phyloP scores from a whole-genome alignment of 2,329 filamentous ascomycete genomes.

The Colletotrichum agaves region DNA sequence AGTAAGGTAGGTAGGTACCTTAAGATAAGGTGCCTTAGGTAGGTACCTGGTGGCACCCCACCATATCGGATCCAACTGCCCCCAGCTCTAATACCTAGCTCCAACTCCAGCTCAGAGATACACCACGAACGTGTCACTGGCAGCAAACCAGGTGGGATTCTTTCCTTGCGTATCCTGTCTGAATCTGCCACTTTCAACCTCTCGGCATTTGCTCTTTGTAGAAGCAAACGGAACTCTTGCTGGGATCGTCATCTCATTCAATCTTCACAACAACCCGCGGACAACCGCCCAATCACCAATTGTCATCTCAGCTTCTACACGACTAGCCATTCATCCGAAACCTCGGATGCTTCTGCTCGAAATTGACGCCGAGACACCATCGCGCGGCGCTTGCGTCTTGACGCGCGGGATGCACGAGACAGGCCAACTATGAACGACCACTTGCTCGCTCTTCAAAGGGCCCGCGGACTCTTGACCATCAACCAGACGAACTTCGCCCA shows the following conservation, averaged over 20 bases:
- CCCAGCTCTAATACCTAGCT: background rate
- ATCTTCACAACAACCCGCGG: background rate
- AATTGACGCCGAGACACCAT: conserved; percentile 26
- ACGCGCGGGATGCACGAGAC: conserved; percentile 25
- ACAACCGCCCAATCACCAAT: background rate
- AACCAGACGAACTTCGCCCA: background rate
- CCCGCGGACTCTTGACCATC: background rate
- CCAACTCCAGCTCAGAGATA: background rate
- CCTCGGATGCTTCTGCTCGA: background rate
- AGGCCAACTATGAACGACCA: conserved; percentile 9
- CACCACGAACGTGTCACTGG: conserved; percentile 22
- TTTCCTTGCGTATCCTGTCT: background rate
- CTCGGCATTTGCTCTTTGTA: conserved; percentile 26
- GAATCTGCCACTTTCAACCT: conserved; percentile 3
- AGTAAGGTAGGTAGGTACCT: too few relatives aligned
- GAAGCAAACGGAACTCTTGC: background rate
- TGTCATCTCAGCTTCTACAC: conserved; percentile 3
- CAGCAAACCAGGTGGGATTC: background rate
- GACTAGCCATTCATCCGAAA: conserved; percentile 13
- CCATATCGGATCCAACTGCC: too few relatives aligned
- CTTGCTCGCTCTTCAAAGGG: background rate
- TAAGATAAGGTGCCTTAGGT: too few relatives aligned
- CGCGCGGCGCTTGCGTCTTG: conserved; percentile 22
- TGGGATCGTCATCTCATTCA: conserved; percentile 1
- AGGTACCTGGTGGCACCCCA: too few relatives aligned